Percentiles rank a stretch among this genome's conserved stretches.
phyloP scores from a whole-genome alignment of 768 basidiomycete species.

The Suillus decipiens region DNA sequence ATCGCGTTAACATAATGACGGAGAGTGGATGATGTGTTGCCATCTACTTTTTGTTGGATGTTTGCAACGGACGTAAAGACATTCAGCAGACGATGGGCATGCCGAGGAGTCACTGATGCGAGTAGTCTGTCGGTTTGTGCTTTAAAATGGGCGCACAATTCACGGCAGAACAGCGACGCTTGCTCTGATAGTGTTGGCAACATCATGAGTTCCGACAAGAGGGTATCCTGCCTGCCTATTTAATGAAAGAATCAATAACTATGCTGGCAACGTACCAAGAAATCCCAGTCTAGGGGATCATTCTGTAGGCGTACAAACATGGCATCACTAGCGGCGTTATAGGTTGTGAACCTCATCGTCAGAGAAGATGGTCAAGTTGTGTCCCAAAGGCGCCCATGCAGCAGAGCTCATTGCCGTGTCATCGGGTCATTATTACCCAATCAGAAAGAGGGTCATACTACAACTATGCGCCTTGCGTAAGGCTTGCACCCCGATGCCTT shows the following conservation, averaged over 20 bases:
- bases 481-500: slow-evolving; percentile 28
- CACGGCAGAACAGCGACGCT: slow-evolving; percentile 30
- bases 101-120: slow-evolving; percentile 27
- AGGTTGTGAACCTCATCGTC: background rate
- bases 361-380: background rate
- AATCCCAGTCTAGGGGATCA: slow-evolving; percentile 34
- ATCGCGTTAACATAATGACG: slow-evolving; percentile 43
- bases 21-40: slow-evolving; percentile 30
- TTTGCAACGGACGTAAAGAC: slow-evolving; percentile 45
- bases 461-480: slow-evolving; percentile 30
- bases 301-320: slow-evolving; percentile 24
- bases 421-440: slow-evolving; percentile 5
- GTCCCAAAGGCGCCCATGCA: background rate
- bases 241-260: background rate
- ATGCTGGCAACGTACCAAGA: slow-evolving; percentile 26
- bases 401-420: background rate
- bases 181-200: slow-evolving; percentile 27
- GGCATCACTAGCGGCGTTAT: background rate
- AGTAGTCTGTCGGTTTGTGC: slow-evolving; percentile 27
- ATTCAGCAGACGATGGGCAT: slow-evolving; percentile 46
- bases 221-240: background rate
- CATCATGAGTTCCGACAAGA: slow-evolving; percentile 3
- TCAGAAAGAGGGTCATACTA: slow-evolving; percentile 25
- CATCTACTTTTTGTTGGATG: slow-evolving; percentile 32
- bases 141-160: slow-evolving; percentile 35